Conservation (phyloP, 208 protist species). For the Leishmania tarentolae region DNA sequence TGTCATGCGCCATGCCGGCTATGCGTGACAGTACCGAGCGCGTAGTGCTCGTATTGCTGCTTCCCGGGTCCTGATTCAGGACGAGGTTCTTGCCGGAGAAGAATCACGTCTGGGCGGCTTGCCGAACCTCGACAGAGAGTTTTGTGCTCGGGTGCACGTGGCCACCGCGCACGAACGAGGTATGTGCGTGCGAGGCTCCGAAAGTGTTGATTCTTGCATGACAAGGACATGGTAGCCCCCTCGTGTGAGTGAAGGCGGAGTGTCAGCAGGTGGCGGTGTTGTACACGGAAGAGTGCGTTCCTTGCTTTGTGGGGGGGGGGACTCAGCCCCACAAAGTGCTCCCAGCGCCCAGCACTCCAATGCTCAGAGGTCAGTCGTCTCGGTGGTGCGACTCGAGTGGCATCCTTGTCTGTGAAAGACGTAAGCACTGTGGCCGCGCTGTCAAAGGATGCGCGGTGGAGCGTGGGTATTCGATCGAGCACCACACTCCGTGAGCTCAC, state of each 20-base stretch:
- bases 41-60: no score
- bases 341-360: neutral
- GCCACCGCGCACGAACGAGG: no score
- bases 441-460: neutral
- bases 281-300: neutral
- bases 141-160: no score
- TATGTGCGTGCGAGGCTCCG: no score
- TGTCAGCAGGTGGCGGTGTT: neutral
- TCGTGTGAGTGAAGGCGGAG: neutral
- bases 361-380: no score
- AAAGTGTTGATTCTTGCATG: neutral
- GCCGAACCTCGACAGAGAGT: no score
- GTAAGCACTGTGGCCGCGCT: neutral
- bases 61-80: no score
- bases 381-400: neutral
- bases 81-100: no score
- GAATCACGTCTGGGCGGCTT: neutral
- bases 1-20: no score
- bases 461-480: neutral
- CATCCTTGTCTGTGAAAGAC: neutral
- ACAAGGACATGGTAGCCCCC: neutral
- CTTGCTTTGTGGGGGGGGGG: neutral
- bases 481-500: neutral
- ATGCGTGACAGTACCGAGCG: no score
- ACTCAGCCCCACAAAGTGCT: neutral